Evolutionary conservation across 495 filamentous ascomycete species (phyloP).

Genomic region (Trichoderma orchidacearum): DNA sequence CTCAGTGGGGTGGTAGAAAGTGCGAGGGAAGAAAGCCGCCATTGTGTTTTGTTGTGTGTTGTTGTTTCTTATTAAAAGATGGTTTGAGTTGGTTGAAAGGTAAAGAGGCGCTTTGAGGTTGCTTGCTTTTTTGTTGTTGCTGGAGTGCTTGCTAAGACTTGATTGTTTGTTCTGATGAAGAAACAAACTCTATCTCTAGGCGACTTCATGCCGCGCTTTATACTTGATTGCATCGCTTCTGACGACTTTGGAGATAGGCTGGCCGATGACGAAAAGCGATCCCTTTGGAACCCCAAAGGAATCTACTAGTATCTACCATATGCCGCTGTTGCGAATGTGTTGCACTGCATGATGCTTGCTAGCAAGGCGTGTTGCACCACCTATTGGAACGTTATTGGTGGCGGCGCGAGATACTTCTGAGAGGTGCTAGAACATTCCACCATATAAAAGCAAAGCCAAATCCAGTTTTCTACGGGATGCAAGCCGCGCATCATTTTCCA

Average conservation of each 20-base stretch:
- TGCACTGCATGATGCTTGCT: not conserved
- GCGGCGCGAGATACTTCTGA: not conserved
- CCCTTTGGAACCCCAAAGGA: not conserved
- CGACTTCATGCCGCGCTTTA: not conserved
- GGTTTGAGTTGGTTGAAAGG: not conserved
- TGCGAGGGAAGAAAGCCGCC: conserved; percentile 14
- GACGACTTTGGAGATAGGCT: conserved; percentile 6
- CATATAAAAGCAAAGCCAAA: no score
- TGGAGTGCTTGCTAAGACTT: not conserved
- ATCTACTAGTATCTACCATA: not conserved
- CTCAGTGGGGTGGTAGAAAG: conserved; percentile 9
- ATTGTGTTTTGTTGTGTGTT: conserved; percentile 5
- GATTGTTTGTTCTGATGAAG: conserved; percentile 6
- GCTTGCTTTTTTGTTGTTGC: not conserved
- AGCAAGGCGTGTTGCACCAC: not conserved
- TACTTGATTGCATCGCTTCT: conserved; percentile 1
- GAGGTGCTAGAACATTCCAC: conserved; percentile 1
- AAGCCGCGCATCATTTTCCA: no score
- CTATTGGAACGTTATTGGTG: not conserved
- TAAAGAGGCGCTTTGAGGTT: not conserved
- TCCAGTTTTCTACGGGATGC: no score
- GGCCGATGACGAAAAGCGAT: conserved; percentile 6
- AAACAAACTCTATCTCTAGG: not conserved
- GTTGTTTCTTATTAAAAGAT: not conserved
- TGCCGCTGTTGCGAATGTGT: conserved; percentile 10